Evolutionary conservation across 2,329 filamentous ascomycete species (phyloP).

Genomic region (Sporothrix protearum): DNA sequence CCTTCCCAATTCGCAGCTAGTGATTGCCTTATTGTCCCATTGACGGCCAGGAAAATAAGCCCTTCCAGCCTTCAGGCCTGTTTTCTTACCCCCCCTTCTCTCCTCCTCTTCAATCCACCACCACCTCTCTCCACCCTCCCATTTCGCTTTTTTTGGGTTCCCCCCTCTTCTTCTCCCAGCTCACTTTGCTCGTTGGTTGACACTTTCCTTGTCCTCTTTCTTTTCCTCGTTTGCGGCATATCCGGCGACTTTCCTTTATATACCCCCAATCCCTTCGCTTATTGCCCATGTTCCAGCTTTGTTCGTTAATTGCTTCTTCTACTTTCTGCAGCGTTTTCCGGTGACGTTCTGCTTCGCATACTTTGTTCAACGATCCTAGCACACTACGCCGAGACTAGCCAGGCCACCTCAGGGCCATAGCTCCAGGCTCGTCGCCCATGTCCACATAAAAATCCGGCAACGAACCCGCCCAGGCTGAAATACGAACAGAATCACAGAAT

Average conservation of each 20-base stretch:
- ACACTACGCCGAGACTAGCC: constrained; percentile 9
- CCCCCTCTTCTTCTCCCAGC: not conserved
- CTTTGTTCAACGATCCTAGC: not conserved
- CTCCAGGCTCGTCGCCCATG: not conserved
- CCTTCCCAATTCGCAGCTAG: constrained; percentile 3
- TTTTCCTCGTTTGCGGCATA: constrained; percentile 6
- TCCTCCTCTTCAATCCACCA: not conserved
- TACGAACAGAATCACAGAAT: not conserved
- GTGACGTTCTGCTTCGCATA: not conserved
- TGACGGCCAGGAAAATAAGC: constrained; percentile 3
- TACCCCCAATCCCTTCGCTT: not conserved
- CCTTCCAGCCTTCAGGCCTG: constrained; percentile 2
- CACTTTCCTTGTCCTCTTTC: constrained; percentile 9
- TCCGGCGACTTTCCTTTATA: not conserved
- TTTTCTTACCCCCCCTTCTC: not conserved
- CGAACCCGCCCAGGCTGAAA: not conserved
- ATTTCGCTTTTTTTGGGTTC: constrained; percentile 16
- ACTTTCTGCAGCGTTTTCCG: not conserved
- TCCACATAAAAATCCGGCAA: not conserved
- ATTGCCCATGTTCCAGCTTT: not conserved
- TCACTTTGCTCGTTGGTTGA: constrained; percentile 3
- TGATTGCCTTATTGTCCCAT: not conserved
- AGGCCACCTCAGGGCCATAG: not conserved
- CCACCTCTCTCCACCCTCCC: constrained; percentile 16
- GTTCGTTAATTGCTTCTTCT: not conserved